Evolutionary conservation across 2,329 filamentous ascomycete genomes (phyloP), one percentile per base, ranked within the genome.

Genomic region (Penicillium sclerotiorum): DNA sequence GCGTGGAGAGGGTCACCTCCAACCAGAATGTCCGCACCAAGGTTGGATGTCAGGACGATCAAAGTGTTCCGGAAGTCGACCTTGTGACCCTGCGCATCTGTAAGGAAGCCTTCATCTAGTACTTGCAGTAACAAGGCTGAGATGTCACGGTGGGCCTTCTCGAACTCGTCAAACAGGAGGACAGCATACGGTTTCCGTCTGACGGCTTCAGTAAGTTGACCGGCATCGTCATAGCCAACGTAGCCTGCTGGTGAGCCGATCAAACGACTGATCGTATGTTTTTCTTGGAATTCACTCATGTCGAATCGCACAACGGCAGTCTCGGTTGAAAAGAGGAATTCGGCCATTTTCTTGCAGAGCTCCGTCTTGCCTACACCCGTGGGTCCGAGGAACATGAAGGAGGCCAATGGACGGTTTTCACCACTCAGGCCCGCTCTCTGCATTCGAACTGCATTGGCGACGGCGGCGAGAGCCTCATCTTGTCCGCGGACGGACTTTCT

Each of bases 341-440:
- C 83, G 1, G 94, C 94, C 61, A 99, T 86, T 69, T 95, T 93
- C 79, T 97, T 97, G 80, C 92, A 96, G 1, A 97, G 83, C 67
- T 97, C 92, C 3, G 94, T 99, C 77, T 97, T 99, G 49, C 94
- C 94, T 15, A 96, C 93, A 66, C 94, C 94, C 0, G 94, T 97
- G 5, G 94, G 94, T 0, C 94, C 94, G 3, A 97, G 81, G 81
- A 97, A 96, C 87, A 97, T 96, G 77, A 97, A 96, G 0, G 89
- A 95, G 0, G 93, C 94, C 5, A 96, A 80, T 0, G 94, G 94
- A 1, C 91, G 82, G 69, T 96, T 95, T 63, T 96, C 90, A 27
- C 91, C 91, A 52, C 88, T 95, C 8, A 97, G 78, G 1, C 94
- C 94, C 8, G 94, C 94, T 57, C 94, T 83, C 71, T 97, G 94